phyloP scores from a whole-genome alignment of 2,329 filamentous ascomycete species.

The Beauveria scarabaeidicola region DNA sequence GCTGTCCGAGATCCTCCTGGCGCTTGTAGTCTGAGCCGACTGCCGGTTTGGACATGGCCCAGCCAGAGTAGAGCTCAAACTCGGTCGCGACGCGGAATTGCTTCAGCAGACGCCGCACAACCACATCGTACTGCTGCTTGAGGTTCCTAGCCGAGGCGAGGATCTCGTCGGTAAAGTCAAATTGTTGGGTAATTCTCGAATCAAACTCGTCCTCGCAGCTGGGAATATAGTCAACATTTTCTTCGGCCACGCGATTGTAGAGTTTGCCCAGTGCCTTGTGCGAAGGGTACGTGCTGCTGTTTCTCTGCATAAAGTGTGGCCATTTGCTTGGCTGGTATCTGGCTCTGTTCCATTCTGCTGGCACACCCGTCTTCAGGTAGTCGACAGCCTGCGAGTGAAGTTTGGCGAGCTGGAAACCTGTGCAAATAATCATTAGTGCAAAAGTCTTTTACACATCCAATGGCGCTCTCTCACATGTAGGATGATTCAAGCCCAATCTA shows the following conservation, averaged over 20 bases:
- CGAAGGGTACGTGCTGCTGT: conserved; percentile 51
- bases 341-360: conserved; percentile 56
- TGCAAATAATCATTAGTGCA: neutral
- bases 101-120: conserved; percentile 70
- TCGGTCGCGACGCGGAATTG: conserved; percentile 79
- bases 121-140: conserved; percentile 70
- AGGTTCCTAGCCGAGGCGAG: conserved; percentile 54
- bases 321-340: conserved; percentile 51
- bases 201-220: conserved; percentile 70
- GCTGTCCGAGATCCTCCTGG: conserved; percentile 69
- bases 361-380: conserved; percentile 81
- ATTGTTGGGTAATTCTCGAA: conserved; percentile 58
- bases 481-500: conserved; percentile 54
- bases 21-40: conserved; percentile 75
- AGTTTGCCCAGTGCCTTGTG: conserved; percentile 66
- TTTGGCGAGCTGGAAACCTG: conserved; percentile 60
- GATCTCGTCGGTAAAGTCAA: conserved; percentile 43
- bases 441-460: neutral
- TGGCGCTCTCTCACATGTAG: conserved; percentile 48
- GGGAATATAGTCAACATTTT: conserved; percentile 59
- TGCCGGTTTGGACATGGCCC: conserved; percentile 66
- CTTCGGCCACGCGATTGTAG: conserved; percentile 60
- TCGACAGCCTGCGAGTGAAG: conserved; percentile 91
- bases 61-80: conserved; percentile 86
- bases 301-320: conserved; percentile 79